These are phyloP conservation scores for Zymoseptoria passerinii DNA, from an alignment of 2,329 filamentous ascomycete genomes.

Conservation along the genomic window DNA sequence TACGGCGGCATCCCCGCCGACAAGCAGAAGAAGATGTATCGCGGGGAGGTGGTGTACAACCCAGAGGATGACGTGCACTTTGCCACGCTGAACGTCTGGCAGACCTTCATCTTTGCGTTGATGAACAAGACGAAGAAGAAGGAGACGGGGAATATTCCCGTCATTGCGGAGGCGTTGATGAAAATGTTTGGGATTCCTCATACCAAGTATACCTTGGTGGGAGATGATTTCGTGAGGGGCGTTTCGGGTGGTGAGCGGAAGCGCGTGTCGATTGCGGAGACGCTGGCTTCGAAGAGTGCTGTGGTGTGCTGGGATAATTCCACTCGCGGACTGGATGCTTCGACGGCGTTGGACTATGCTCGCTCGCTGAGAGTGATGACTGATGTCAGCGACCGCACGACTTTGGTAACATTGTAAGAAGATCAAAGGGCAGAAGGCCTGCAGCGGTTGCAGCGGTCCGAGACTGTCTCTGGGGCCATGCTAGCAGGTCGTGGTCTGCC, in stretches of 20 bases:
- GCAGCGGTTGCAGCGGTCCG: no score
- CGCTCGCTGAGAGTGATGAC: constrained; percentile 73
- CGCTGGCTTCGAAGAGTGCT: constrained; percentile 62
- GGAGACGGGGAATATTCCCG: constrained; percentile 53
- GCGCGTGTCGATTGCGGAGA: constrained; percentile 71
- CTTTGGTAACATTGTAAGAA: constrained; percentile 58
- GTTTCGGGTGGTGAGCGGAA: constrained; percentile 75
- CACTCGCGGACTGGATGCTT: constrained; percentile 70
- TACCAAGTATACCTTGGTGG: constrained; percentile 65
- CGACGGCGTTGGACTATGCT: constrained; percentile 69
- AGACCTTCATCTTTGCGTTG: constrained; percentile 67
- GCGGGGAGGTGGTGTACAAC: constrained; percentile 72
- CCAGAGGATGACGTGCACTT: constrained; percentile 70
- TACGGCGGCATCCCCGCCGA: constrained; percentile 64
- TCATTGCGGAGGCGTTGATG: constrained; percentile 62
- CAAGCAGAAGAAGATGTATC: constrained; percentile 59
- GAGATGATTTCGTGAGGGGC: constrained; percentile 64
- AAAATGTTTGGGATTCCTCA: constrained; percentile 74
- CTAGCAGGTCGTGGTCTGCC: no score
- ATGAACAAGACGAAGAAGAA: constrained; percentile 66
- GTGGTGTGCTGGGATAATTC: constrained; percentile 75
- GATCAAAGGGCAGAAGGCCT: no score
- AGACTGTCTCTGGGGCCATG: no score
- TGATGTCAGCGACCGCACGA: constrained; percentile 63
- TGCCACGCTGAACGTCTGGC: constrained; percentile 65